phyloP scores from a whole-genome alignment of 495 filamentous ascomycete species.

The Talaromyces proteolyticus region DNA sequence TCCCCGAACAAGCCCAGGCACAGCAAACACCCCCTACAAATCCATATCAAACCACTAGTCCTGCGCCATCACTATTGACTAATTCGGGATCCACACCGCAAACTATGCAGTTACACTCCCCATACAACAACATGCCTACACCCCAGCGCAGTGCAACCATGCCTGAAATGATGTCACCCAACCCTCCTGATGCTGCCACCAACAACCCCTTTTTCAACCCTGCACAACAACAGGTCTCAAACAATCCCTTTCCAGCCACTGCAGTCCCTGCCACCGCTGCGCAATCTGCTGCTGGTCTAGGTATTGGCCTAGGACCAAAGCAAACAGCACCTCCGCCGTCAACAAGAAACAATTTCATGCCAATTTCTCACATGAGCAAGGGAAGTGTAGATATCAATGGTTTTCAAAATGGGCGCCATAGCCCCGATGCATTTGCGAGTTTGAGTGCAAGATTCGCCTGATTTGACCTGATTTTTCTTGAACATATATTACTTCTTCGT shows the following conservation, averaged over 20 bases:
- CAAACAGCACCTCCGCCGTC: conserved; percentile 6
- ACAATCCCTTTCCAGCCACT: conserved; percentile 2
- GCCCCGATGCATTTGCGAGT: conserved; percentile 95
- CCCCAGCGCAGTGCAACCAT: conserved; percentile 30
- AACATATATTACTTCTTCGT: conserved; percentile 1
- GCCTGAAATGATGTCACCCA: conserved; percentile 10
- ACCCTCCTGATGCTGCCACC: conserved; percentile 9
- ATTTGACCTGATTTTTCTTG: conserved; percentile 4
- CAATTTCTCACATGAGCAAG: conserved; percentile 65
- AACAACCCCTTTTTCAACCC: conserved; percentile 34
- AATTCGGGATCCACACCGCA: conserved; percentile 10
- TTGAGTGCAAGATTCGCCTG: conserved; percentile 60
- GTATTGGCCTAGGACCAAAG: conserved; percentile 13
- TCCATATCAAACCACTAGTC: background rate
- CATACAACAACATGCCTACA: conserved; percentile 17
- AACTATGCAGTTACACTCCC: conserved; percentile 16
- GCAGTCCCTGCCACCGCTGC: conserved; percentile 2
- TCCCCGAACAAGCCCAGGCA: conserved; percentile 25
- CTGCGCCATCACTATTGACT: background rate
- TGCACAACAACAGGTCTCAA: conserved; percentile 15
- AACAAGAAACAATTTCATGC: conserved; percentile 12
- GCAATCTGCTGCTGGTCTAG: conserved; percentile 7
- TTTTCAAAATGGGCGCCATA: conserved; percentile 76
- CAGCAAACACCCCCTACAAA: conserved; percentile 14
- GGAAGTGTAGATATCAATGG: conserved; percentile 81